These are phyloP conservation scores for Xylaria hypoxylon DNA, from an alignment of 2,329 filamentous ascomycete genomes.

Conservation along the genomic window DNA sequence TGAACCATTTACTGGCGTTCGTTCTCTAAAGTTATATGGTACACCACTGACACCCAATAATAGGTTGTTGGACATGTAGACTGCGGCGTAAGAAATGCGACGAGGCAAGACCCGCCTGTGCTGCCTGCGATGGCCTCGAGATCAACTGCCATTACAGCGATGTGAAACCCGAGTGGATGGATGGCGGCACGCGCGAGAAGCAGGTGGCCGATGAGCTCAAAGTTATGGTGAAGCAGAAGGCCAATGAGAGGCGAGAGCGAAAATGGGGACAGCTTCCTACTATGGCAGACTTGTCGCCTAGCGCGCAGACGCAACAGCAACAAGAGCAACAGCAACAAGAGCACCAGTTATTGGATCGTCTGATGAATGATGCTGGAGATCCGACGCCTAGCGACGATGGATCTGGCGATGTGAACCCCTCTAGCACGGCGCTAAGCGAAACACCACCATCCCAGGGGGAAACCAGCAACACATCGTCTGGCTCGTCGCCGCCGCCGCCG, in stretches of 20 bases:
- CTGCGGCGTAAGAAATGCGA: slow-evolving; percentile 59
- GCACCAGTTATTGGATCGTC: slow-evolving; percentile 3
- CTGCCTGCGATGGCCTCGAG: slow-evolving; percentile 51
- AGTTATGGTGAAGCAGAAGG: slow-evolving; percentile 66
- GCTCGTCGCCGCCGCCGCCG: slow-evolving; percentile 13
- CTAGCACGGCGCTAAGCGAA: slow-evolving; percentile 11
- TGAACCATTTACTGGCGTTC: neutral
- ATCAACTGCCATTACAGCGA: slow-evolving; percentile 56
- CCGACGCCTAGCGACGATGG: slow-evolving; percentile 14
- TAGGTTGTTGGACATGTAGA: slow-evolving; percentile 57
- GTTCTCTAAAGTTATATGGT: neutral
- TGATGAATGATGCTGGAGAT: slow-evolving; percentile 19
- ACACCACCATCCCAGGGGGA: slow-evolving; percentile 13
- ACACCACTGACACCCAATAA: slow-evolving; percentile 14
- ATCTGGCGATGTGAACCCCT: neutral
- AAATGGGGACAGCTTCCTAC: slow-evolving; percentile 56
- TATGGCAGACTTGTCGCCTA: slow-evolving; percentile 21
- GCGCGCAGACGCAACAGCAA: slow-evolving; percentile 14
- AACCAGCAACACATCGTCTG: neutral
- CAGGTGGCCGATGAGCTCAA: slow-evolving; percentile 60
- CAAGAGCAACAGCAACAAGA: slow-evolving; percentile 7
- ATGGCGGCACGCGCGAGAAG: slow-evolving; percentile 50
- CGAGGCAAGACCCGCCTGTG: slow-evolving; percentile 54
- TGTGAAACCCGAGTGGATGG: slow-evolving; percentile 55
- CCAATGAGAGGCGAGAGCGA: slow-evolving; percentile 61